These are phyloP conservation scores for Buxus sempervirens DNA, from an alignment of 164 flowering plant species.

Conservation along the genomic window DNA sequence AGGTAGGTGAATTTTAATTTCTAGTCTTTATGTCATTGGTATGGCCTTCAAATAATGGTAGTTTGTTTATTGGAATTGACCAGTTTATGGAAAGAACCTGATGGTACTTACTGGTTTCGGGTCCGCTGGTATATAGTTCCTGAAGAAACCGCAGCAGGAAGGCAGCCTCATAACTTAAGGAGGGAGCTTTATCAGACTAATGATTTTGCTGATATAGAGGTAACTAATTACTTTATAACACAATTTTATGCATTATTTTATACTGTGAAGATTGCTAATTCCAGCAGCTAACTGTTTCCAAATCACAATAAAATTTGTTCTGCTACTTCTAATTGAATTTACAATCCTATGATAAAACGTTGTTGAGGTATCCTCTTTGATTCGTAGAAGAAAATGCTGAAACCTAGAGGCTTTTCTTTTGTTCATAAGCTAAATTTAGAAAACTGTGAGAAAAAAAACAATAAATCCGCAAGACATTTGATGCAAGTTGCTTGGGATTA, in stretches of 20 bases:
- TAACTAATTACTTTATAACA: constrained; percentile 11
- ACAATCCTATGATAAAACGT: background rate
- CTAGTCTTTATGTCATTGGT: background rate
- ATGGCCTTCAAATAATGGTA: background rate
- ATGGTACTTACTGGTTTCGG: constrained; percentile 72
- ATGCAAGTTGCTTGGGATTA: background rate
- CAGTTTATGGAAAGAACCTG: constrained; percentile 89
- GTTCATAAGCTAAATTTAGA: too few relatives aligned
- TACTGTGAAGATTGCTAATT: background rate
- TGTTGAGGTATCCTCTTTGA: background rate
- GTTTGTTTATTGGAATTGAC: constrained; percentile 13
- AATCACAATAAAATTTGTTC: background rate
- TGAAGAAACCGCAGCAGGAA: constrained; percentile 87
- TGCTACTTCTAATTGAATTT: background rate
- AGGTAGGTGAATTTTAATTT: constrained; percentile 37
- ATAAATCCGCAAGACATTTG: background rate
- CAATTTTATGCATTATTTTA: too few relatives aligned
- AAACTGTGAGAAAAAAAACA: background rate
- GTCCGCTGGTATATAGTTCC: constrained; percentile 90
- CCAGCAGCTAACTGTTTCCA: background rate
- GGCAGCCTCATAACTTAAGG: constrained; percentile 89
- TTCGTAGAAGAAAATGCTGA: background rate
- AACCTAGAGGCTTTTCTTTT: background rate
- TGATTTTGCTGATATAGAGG: constrained; percentile 88
- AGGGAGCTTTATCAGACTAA: constrained; percentile 85